These are phyloP conservation scores for Polyplosphaeria fusca DNA, from an alignment of 495 filamentous ascomycete species.

Conservation along the genomic window DNA sequence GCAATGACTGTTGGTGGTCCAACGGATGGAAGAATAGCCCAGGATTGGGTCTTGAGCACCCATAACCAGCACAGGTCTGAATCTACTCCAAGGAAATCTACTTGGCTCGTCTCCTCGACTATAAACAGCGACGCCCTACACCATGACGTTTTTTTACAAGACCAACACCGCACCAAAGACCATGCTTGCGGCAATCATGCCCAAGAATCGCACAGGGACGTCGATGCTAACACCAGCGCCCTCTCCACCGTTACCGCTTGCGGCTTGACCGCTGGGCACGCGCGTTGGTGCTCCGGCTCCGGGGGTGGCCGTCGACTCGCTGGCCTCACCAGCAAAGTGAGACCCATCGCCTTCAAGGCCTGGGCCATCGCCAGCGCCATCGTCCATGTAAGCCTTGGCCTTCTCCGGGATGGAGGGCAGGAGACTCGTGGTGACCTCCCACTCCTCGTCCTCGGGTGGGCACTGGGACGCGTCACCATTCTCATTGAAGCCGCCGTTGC, in stretches of 20 bases:
- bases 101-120: no score
- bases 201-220: conserved; percentile 15
- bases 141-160: conserved; percentile 8
- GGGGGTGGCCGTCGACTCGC: conserved; percentile 57
- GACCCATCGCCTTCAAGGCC: conserved; percentile 68
- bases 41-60: no score
- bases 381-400: conserved; percentile 63
- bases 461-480: conserved; percentile 65
- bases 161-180: conserved; percentile 14
- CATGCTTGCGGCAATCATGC: conserved; percentile 15
- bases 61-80: no score
- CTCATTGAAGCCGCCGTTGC: conserved; percentile 72
- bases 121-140: no score
- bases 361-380: conserved; percentile 64
- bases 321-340: conserved; percentile 60
- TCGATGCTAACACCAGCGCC: conserved; percentile 4
- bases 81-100: no score
- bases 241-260: not conserved
- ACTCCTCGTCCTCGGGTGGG: conserved; percentile 64
- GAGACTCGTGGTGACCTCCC: conserved; percentile 68
- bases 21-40: no score
- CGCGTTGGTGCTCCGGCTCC: conserved; percentile 55
- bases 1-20: no score
- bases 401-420: conserved; percentile 63
- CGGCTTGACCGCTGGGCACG: conserved; percentile 35